Base-by-base conservation (phyloP, 2,329 filamentous ascomycete species). In the Fusarium neocosmosporiellum region DNA sequence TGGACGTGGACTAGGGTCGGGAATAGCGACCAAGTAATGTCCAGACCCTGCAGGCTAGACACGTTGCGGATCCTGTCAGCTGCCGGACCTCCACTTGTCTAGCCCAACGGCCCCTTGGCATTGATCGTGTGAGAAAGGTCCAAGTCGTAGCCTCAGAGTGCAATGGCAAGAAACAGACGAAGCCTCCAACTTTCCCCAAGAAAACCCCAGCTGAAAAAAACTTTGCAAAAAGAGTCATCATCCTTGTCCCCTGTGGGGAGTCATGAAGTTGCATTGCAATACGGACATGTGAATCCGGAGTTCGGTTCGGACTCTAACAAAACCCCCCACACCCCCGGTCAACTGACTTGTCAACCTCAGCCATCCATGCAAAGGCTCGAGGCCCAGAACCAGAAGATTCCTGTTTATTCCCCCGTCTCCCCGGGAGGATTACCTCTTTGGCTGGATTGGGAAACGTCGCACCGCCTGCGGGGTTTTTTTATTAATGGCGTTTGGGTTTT, bases 341-440 rank as follows among this genome's bases (percentile, higher is more conserved):
- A 61, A 66, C 67, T 71, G 71, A 74, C 71, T 63, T 73, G 64
- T 74, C 71, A 60, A 66, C 66, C 64, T 50, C 59, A 59, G 70
- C 68, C 48, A 53, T 33, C 63, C 71, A 54, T 74, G 59, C 46
- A 62, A 50, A 53, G 27, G 18, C 24, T 31, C 54, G 46, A 63
- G 66, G 46, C 55, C 63, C 70, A 65, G 64, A 57, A 57, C 71
- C 60, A 59, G 31, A 50, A 33, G 58, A 73, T 71, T 74, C 71
- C 60, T 71, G 70, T 59, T 73, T 71, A 57, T 67, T 54, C 46
- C 46, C 46, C 46, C 46, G 46, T 50, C 24, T 50, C 41, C 46
- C 70, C 70, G 71, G 71, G 54, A 22, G 53, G 59, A 54, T 71
- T 73, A 33, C 71, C 71, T 69, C 29, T 73, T 74, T 73, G 67